Percentiles rank a stretch among this genome's conserved stretches.
Evolutionary conservation across 140 eudicot genomes (phyloP).

Genomic region (Ambrosia hybrid): DNA sequence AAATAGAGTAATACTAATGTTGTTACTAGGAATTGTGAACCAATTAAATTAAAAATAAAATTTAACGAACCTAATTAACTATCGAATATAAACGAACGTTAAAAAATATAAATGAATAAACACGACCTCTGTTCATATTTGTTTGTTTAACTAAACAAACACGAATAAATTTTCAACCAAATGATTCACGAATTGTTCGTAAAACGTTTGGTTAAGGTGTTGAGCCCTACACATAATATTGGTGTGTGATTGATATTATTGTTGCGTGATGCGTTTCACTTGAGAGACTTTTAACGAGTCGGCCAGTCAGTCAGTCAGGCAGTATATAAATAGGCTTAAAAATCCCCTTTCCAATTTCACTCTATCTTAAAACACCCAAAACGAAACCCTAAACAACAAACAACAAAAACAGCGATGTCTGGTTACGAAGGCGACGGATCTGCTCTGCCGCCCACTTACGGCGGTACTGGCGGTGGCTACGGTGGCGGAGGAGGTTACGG

Average conservation of each 20-base stretch:
- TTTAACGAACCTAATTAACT: too few species aligned
- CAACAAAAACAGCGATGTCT: conserved; percentile 31
- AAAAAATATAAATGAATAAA: too few species aligned
- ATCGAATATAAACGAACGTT: too few species aligned
- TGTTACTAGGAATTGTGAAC: too few species aligned
- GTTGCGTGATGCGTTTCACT: conserved; percentile 23
- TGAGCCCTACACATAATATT: too few species aligned
- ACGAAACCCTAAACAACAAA: conserved; percentile 37
- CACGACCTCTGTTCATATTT: too few species aligned
- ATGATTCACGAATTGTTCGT: too few species aligned
- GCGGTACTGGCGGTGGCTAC: conserved; percentile 42
- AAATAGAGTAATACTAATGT: too few species aligned
- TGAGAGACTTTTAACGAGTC: conserved; percentile 28
- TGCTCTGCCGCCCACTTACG: conserved; percentile 56
- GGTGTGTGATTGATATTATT: background rate
- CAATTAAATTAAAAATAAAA: too few species aligned
- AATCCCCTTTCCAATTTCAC: conserved; percentile 12
- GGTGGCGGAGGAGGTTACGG: conserved; percentile 44
- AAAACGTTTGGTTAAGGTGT: too few species aligned
- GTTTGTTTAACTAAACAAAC: too few species aligned
- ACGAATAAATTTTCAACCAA: too few species aligned
- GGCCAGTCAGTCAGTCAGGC: conserved; percentile 15
- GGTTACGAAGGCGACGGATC: conserved; percentile 78
- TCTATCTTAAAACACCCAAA: conserved; percentile 6
- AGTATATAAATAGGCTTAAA: conserved; percentile 25